A percentile compares a stretch with the other conserved stretches of the same genome.
Evolutionary conservation across 2,329 filamentous ascomycete genomes (phyloP).

Genomic region (Zymoseptoria brevis): DNA sequence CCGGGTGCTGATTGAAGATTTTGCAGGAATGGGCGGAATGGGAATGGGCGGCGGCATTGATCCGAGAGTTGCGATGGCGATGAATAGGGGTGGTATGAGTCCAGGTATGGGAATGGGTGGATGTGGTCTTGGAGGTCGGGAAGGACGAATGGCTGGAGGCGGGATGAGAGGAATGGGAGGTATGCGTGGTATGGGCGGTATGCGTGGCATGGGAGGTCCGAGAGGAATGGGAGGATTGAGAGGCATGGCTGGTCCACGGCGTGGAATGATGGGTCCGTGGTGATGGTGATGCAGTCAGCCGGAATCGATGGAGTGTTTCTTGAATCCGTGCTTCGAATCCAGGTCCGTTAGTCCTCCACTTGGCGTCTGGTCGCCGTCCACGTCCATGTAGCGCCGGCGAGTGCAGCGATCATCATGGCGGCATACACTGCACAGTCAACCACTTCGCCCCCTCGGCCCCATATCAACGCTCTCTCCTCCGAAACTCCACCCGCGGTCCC

Average conservation of each 20-base stretch:
- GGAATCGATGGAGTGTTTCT: background rate
- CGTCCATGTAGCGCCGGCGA: too few relatives aligned
- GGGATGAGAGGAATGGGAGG: background rate
- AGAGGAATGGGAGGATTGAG: background rate
- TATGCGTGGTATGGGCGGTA: background rate
- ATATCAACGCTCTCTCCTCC: slow-evolving; percentile 8
- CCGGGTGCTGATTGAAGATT: too few relatives aligned
- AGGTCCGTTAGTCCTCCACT: background rate
- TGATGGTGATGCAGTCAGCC: background rate
- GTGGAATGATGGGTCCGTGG: background rate
- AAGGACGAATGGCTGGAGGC: background rate
- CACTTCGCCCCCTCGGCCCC: too few relatives aligned
- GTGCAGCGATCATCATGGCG: too few relatives aligned
- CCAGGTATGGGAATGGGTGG: background rate
- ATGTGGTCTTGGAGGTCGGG: background rate
- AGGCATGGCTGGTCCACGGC: background rate
- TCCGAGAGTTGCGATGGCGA: background rate
- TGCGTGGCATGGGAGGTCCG: background rate
- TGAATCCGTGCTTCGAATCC: background rate
- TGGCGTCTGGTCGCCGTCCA: background rate
- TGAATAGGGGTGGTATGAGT: background rate
- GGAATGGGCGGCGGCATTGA: background rate
- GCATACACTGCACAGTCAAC: background rate
- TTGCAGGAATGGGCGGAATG: too few relatives aligned
- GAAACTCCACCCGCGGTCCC: slow-evolving; percentile 57